Base-by-base conservation (phyloP, 495 filamentous ascomycete genomes). In the Neurospora sp. region DNA sequence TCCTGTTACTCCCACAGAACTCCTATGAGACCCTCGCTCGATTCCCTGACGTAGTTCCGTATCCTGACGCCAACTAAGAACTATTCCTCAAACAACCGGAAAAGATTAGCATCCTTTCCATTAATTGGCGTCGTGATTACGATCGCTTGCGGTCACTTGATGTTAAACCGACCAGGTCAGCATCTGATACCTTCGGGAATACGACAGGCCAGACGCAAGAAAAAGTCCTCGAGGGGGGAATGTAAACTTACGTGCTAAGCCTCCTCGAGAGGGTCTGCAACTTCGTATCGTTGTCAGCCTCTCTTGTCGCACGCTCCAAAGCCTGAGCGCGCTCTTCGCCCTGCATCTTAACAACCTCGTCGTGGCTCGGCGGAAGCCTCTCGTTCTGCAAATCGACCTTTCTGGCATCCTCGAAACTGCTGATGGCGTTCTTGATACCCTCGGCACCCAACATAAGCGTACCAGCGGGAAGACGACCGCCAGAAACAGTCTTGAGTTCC, bases 341-440 rank as follows among this genome's bases (percentile, higher is more conserved):
- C 71, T 88, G 91, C 78, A 91, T 92, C 79, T 89, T 89, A 40
- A 89, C 85, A 16, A 98, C 93, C 80, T 99, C 96, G 72, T 98
- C 96, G 73, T 97, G 93, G 76, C 86, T 94, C 6, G 96, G 96
- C 44, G 96, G 96, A 75, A 98, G 83, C 72, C 92, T 89, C 85
- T 99, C 96, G 80, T 99, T 99, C 83, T 98, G 94, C 74, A 98
- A 78, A 86, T 99, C 96, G 38, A 99, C 96, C 85, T 97, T 97
- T 69, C 94, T 87, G n/a, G 96, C 96, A 81, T 99, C 96, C 81
- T 99, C 96, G 75, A 99, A 99, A 77, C 89, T 96, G 81, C 88
- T 93, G 75, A 99, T 99, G n/a, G 96, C 96, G 78, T 98, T 94
- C 86, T 98, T 99, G 84, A 99, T 99, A 40, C 96, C 96, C 82